Base-by-base conservation (phyloP, 441 rosid species). In the Arabidopsis lyrata region DNA sequence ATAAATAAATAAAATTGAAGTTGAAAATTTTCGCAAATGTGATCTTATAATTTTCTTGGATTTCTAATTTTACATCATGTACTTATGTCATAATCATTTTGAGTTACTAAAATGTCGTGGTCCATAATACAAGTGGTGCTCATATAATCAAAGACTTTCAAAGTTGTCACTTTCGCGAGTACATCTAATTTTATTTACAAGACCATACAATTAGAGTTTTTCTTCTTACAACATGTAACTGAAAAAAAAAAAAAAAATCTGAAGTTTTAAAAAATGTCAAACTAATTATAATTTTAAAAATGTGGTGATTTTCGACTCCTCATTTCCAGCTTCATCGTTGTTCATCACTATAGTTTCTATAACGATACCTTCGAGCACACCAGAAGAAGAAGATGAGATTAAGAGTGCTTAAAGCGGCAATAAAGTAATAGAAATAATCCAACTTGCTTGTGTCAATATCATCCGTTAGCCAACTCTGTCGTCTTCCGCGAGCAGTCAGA, bases 371-470 rank as follows among this genome's bases (percentile, higher is more conserved):
- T 22, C 10, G 53, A 3, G 95, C 87, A 77, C 78, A 81, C 41
- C 55, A 75, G 34, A 92, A 77, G 67, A 84, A 90, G 52, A 85
- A 83, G 15, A 84, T n/a, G 18, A 80, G 73, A 69, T 90, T 89
- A 44, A 89, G 13, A 32, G 73, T 54, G 16, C 89, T 88, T 82
- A 93, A 24, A 44, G 66, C 86, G 1, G 95, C 93, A 38, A 88
- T n/a, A 41, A 88, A 74, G 62, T 70, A 88, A 83, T 88, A 93
- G 75, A 86, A 93, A 54, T 82, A 84, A 72, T 91, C 96, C 78
- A 93, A 69, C 39, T 79, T 86, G 5, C 96, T 88, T 0, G 70
- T 70, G 42, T 93, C 86, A 16, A 88, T 61, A 66, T 93, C 84
- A 16, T 74, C 82, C 8, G 89, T 36, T 49, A 90, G 80, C 97